Percentiles rank a stretch among this genome's conserved stretches.
phyloP scores from a whole-genome alignment of 257 asterid species.

The Solanum neorickii region DNA sequence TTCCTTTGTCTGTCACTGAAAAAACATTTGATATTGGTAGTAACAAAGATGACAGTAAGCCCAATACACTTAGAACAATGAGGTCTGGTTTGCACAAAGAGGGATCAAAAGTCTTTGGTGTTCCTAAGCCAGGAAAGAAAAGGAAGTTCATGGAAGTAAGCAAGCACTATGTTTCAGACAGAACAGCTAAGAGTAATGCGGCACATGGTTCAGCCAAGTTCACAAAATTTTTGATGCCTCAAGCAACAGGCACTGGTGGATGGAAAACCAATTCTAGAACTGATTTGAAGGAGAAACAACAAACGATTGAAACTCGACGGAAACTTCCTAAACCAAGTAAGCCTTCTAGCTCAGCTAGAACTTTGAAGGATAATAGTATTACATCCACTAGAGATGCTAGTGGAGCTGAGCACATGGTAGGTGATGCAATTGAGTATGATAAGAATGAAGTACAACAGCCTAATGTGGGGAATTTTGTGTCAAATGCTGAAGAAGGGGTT shows the following conservation, averaged over 20 bases:
- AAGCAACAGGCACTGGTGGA: conserved; percentile 47
- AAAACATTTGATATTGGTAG: conserved; percentile 50
- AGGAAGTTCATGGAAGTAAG: conserved; percentile 94
- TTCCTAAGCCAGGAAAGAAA: conserved; percentile 91
- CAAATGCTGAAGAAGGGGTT: conserved; percentile 38
- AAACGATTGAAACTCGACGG: conserved; percentile 32
- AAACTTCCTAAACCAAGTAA: conserved; percentile 45
- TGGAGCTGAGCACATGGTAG: conserved; percentile 16
- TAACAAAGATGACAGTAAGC: conserved; percentile 40
- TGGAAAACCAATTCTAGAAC: conserved; percentile 37
- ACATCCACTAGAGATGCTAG: conserved; percentile 26
- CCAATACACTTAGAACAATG: conserved; percentile 37
- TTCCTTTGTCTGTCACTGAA: conserved; percentile 51
- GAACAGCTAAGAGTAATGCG: conserved; percentile 24
- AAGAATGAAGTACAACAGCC: conserved; percentile 40
- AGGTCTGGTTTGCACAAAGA: conserved; percentile 74
- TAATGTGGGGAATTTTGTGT: conserved; percentile 19
- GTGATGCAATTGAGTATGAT: conserved; percentile 30
- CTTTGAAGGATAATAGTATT: conserved; percentile 36
- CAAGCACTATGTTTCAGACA: conserved; percentile 75
- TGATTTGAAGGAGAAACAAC: conserved; percentile 62
- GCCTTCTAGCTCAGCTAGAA: conserved; percentile 55
- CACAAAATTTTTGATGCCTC: conserved; percentile 45
- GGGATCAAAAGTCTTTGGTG: conserved; percentile 77
- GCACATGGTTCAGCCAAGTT: conserved; percentile 47